phyloP scores from a whole-genome alignment of 257 asterid species.

The Verbena officinalis region DNA sequence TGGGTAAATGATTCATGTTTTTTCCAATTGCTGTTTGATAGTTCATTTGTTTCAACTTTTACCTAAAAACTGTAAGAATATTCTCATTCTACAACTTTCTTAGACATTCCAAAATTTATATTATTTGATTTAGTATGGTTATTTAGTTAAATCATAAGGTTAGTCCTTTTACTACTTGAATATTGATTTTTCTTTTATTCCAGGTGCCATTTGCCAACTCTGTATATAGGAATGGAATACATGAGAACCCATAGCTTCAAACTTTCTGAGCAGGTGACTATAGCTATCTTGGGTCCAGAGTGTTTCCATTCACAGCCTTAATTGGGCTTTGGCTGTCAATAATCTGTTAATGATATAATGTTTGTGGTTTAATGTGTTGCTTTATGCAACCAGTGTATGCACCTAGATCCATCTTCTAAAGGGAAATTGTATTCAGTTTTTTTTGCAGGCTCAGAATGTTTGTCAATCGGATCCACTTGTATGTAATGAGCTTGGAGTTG shows the following conservation, averaged over 20 bases:
- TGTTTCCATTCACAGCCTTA: no score
- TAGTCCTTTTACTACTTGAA: constrained; percentile 35
- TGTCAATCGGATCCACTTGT: constrained; percentile 98
- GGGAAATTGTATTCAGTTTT: constrained; percentile 61
- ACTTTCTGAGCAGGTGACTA: constrained; percentile 93
- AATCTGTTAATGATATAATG: constrained; percentile 21
- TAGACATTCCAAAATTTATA: neutral
- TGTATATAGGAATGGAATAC: constrained; percentile 98
- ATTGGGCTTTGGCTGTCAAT: constrained; percentile 21
- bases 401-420: constrained; percentile 32
- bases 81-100: constrained; percentile 15
- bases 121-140: constrained; percentile 6
- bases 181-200: constrained; percentile 38
- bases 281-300: no score
- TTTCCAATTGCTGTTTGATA: constrained; percentile 5
- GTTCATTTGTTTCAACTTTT: constrained; percentile 7
- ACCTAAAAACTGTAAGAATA: constrained; percentile 1
- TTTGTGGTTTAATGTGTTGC: constrained; percentile 15
- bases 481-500: constrained; percentile 96
- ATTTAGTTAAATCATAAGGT: constrained; percentile 7
- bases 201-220: constrained; percentile 97
- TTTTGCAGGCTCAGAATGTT: constrained; percentile 87
- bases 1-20: constrained; percentile 57
- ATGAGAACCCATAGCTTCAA: constrained; percentile 98
- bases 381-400: constrained; percentile 15